phyloP scores from a whole-genome alignment of 1,284 basidiomycete species.

The Phellinidium pouzarii region DNA sequence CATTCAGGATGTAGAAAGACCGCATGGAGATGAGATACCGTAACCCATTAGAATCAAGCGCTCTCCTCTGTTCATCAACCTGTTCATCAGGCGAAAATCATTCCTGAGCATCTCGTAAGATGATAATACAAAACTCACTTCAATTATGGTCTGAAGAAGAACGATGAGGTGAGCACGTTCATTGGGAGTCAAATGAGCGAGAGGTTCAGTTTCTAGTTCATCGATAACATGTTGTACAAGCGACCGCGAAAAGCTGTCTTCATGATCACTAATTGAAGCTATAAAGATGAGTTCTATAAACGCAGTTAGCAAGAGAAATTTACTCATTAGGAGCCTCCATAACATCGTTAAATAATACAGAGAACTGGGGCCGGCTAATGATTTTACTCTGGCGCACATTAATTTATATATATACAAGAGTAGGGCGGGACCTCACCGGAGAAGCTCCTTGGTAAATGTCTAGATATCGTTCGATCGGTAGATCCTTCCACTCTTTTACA shows the following conservation, averaged over 20 bases:
- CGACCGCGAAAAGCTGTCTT: conserved; percentile 55
- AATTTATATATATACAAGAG: not conserved
- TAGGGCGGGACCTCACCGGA: conserved; percentile 18
- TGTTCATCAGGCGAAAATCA: conserved; percentile 27
- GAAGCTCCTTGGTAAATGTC: conserved; percentile 28
- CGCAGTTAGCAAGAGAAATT: conserved; percentile 22
- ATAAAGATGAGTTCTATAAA: conserved; percentile 1
- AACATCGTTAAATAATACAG: conserved; percentile 38
- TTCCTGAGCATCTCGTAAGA: not conserved
- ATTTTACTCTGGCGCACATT: conserved; percentile 4
- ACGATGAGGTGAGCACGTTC: conserved; percentile 78
- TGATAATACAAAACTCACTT: conserved; percentile 42
- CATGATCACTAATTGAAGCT: conserved; percentile 37
- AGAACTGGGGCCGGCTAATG: conserved; percentile 30
- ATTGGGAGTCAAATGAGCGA: conserved; percentile 66
- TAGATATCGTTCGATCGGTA: conserved; percentile 54
- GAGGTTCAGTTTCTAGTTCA: conserved; percentile 52
- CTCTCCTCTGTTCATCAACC: conserved; percentile 81
- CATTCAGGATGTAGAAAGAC: conserved; percentile 73
- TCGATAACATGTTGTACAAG: conserved; percentile 59
- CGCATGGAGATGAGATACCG: conserved; percentile 88
- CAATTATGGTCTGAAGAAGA: conserved; percentile 80
- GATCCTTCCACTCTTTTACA: conserved; percentile 32
- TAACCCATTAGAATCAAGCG: conserved; percentile 84
- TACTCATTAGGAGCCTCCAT: conserved; percentile 35